Base-by-base conservation (phyloP, 345 rosid species). In the Sisymbrium altissimum region DNA sequence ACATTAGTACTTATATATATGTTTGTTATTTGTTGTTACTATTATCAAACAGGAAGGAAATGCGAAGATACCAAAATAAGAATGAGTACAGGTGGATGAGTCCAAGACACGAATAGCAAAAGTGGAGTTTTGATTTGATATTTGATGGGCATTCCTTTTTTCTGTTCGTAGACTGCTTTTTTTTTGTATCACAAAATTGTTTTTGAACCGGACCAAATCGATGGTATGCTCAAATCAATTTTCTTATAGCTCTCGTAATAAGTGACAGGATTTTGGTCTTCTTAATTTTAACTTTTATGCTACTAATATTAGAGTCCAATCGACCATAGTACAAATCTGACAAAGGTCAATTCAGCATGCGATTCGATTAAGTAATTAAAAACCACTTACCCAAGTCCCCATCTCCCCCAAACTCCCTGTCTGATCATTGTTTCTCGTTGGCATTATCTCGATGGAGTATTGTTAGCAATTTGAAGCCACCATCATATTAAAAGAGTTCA, bases 71-170 rank as follows among this genome's bases (percentile, higher is more conserved):
- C 79, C 64, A 52, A 40, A 75, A 30, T 33, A 61, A 75, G 74
- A 68, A 75, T 68, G 79, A 61, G 50, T 41, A 61, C 74, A 75
- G 4, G 23, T 61, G 74, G 41, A 25, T 68, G 57, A 32, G 46
- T 62, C 70, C 79, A 75, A 75, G 13, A 48, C 64, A 53, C 33
- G 12, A 39, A 35, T 75, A 54, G 35, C 69, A 61, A 68, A 59
- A 44, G 55, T 39, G 54, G 68, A 61, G 49, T 29, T 41, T 62
- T 41, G 69, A 75, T 68, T 75, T 74, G 78, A 74, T 74, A 43
- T 68, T 41, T 75, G 79, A 75, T 75, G 64, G 64, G 55, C 33
- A 49, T 75, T 15, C 29, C 61, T 12, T 58, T 57, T 72, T 74
- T 49, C 23, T 74, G 60, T 58, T 74, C 43, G 15, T 17, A 5